phyloP scores from a whole-genome alignment of 495 filamentous ascomycete genomes.

The Xylona heveae region DNA sequence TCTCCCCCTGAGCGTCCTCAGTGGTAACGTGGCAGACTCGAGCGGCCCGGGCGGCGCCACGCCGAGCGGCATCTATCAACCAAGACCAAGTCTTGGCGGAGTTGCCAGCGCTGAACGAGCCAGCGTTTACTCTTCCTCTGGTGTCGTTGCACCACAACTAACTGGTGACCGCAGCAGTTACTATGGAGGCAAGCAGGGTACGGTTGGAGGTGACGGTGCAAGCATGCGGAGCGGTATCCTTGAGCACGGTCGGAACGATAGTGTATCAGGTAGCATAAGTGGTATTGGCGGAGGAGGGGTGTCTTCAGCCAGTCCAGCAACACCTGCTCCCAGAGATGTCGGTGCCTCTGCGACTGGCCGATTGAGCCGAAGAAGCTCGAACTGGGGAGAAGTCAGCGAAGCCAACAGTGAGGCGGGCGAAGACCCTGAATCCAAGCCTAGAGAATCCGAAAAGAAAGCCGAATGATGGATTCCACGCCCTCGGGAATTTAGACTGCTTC shows the following conservation, averaged over 20 bases:
- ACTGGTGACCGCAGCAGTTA: slow-evolving; percentile 63
- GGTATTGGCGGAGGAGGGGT: slow-evolving; percentile 25
- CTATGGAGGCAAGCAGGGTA: slow-evolving; percentile 45
- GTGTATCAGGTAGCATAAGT: slow-evolving; percentile 54
- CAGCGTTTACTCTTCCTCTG: slow-evolving; percentile 70
- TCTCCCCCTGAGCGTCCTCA: slow-evolving; percentile 73
- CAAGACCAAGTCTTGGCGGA: slow-evolving; percentile 34
- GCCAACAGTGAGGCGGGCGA: slow-evolving; percentile 17
- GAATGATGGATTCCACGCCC: no score
- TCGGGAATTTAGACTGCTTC: no score
- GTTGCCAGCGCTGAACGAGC: slow-evolving; percentile 54
- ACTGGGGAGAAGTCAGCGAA: slow-evolving; percentile 36
- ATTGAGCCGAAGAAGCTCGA: slow-evolving; percentile 38
- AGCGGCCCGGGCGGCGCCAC: slow-evolving; percentile 21
- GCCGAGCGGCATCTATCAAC: slow-evolving; percentile 29
- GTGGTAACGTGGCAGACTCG: slow-evolving; percentile 39
- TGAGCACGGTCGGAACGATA: slow-evolving; percentile 63
- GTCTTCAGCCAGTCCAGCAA: slow-evolving; percentile 33
- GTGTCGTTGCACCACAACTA: slow-evolving; percentile 38
- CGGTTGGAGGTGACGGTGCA: slow-evolving; percentile 39
- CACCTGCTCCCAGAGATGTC: slow-evolving; percentile 27
- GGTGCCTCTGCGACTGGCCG: slow-evolving; percentile 17
- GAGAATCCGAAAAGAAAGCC: no score
- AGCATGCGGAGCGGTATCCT: slow-evolving; percentile 60
- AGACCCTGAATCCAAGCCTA: no score